Conservation (phyloP, 2,329 filamentous ascomycete genomes). For the Sporothrix mexicana region DNA sequence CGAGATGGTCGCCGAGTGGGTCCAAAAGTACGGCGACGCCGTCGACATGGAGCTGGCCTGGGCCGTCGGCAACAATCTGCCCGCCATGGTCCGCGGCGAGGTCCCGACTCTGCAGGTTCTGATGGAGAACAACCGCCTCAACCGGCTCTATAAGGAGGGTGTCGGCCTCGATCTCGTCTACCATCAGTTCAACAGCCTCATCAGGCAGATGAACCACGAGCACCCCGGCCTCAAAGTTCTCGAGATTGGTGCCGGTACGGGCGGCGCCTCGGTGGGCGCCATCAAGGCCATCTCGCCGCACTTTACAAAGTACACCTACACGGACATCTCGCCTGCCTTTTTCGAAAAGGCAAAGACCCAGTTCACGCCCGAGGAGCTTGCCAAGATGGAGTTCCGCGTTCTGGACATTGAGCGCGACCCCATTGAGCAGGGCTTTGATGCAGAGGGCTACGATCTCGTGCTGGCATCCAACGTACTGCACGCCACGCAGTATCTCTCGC, state of each 20-base stretch:
- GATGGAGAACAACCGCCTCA: conserved; percentile 44
- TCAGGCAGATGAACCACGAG: conserved; percentile 38
- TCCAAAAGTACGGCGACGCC: conserved; percentile 12
- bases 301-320: conserved; percentile 39
- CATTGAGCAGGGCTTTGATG: conserved; percentile 45
- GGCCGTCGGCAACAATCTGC: conserved; percentile 33
- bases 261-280: conserved; percentile 39
- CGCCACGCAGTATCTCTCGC: conserved; percentile 43
- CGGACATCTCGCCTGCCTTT: conserved; percentile 40
- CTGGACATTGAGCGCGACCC: conserved; percentile 46
- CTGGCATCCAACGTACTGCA: conserved; percentile 50
- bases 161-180: conserved; percentile 38
- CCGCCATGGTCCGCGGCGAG: conserved; percentile 33
- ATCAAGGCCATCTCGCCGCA: conserved; percentile 35
- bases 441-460: conserved; percentile 46
- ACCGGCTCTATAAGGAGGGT: conserved; percentile 44
- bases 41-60: conserved; percentile 36
- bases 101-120: conserved; percentile 44
- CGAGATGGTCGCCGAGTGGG: conserved; percentile 30
- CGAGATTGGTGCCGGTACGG: conserved; percentile 46
- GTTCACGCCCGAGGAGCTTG: conserved; percentile 39
- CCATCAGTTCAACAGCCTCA: conserved; percentile 38
- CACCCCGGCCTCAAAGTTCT: conserved; percentile 45
- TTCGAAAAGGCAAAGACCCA: conserved; percentile 44
- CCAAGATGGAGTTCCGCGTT: conserved; percentile 42